Percentiles rank a stretch among this genome's conserved stretches.
Conservation (phyloP, 2,329 filamentous ascomycete genomes). For the Lachnellula hyalina region DNA sequence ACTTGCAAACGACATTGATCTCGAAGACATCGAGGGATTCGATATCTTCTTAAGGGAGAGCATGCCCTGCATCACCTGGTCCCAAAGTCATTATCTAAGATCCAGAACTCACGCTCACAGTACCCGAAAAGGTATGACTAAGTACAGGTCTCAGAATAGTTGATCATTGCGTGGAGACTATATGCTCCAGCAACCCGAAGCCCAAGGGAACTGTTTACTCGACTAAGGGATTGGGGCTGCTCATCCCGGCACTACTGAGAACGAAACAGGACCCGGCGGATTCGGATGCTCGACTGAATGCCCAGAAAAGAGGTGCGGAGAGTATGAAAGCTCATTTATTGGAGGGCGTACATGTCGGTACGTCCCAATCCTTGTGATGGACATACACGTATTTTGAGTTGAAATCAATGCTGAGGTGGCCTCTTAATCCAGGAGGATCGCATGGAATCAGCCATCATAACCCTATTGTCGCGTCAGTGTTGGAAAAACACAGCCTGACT, state of each 20-base stretch:
- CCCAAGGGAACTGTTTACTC: constrained; percentile 33
- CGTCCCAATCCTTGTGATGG: constrained; percentile 6
- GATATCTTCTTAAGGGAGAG: background rate
- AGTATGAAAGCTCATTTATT: constrained; percentile 1
- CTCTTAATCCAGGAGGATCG: background rate
- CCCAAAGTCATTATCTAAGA: constrained; percentile 46
- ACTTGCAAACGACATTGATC: constrained; percentile 38
- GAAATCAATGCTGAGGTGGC: too few species aligned
- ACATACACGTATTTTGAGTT: background rate
- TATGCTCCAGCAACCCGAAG: constrained; percentile 35
- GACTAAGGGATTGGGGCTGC: constrained; percentile 34
- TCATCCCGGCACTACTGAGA: constrained; percentile 40
- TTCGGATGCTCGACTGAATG: constrained; percentile 39
- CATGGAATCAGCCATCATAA: constrained; percentile 36
- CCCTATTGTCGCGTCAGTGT: background rate
- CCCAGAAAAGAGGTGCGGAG: constrained; percentile 33
- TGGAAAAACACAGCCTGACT: background rate
- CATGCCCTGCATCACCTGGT: constrained; percentile 27
- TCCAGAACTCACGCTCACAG: constrained; percentile 43
- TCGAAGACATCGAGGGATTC: background rate
- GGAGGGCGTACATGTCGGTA: constrained; percentile 31
- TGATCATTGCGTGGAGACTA: constrained; percentile 52
- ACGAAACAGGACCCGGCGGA: constrained; percentile 35
- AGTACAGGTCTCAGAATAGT: constrained; percentile 50
- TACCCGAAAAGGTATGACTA: constrained; percentile 48